A percentile compares a stretch with the other conserved stretches of the same genome.
phyloP scores from a whole-genome alignment of 2,329 filamentous ascomycete species.

The Coniosporium tulheliwenetii region DNA sequence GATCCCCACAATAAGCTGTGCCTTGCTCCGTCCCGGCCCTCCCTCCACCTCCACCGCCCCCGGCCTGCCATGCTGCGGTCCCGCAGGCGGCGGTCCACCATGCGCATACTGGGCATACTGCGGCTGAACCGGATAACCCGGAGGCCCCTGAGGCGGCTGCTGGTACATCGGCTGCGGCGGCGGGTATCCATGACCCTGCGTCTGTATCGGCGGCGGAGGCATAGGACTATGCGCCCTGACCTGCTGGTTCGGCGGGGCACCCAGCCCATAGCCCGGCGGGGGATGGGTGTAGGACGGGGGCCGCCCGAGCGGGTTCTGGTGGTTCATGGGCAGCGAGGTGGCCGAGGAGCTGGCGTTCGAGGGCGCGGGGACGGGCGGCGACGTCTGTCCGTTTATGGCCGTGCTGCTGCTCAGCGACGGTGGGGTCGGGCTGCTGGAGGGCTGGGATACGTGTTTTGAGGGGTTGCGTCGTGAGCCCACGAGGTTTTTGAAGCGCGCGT shows the following conservation, averaged over 20 bases:
- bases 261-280: neutral
- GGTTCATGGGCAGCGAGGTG: slow-evolving; percentile 41
- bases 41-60: slow-evolving; percentile 52
- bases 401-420: slow-evolving; percentile 6
- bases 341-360: slow-evolving; percentile 28
- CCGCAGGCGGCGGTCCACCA: slow-evolving; percentile 15
- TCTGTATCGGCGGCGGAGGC: slow-evolving; percentile 13
- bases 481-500: slow-evolving; percentile 63
- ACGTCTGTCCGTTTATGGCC: too few relatives aligned
- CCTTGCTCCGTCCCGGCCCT: slow-evolving; percentile 77
- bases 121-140: slow-evolving; percentile 16
- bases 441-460: slow-evolving; percentile 28
- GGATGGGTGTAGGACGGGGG: slow-evolving; percentile 50
- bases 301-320: slow-evolving; percentile 36
- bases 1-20: slow-evolving; percentile 95
- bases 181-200: slow-evolving; percentile 8
- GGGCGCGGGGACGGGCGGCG: slow-evolving; percentile 9
- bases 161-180: slow-evolving; percentile 24
- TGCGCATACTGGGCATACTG: slow-evolving; percentile 15
- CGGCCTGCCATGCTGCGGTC: slow-evolving; percentile 16
- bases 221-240: slow-evolving; percentile 15
- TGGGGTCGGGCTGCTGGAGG: slow-evolving; percentile 7
- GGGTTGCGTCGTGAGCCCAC: slow-evolving; percentile 70
- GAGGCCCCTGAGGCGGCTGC: slow-evolving; percentile 15
- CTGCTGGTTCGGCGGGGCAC: slow-evolving; percentile 24